phyloP scores from a whole-genome alignment of 2,329 filamentous ascomycete genomes.

The Monosporascus sp. region DNA sequence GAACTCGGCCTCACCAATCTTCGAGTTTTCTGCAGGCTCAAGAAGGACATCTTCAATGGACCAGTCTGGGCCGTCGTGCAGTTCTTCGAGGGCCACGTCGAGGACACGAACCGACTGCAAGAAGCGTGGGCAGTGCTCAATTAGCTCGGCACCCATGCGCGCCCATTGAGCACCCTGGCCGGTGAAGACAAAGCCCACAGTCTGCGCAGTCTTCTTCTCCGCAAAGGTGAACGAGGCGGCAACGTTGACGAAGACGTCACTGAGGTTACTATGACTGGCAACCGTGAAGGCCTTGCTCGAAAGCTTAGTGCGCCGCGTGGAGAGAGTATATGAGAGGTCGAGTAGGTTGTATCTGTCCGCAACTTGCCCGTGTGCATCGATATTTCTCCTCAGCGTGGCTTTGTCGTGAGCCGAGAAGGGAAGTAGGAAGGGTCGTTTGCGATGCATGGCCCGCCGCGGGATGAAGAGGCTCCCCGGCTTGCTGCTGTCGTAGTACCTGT shows the following conservation, averaged over 20 bases:
- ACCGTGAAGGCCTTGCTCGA: constrained; percentile 2
- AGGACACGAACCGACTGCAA: constrained; percentile 5
- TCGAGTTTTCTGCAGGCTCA: too few relatives aligned
- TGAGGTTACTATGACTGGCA: neutral
- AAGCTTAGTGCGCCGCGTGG: constrained; percentile 6
- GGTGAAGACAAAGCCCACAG: constrained; percentile 16
- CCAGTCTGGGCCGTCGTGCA: constrained; percentile 10
- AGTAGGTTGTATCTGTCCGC: constrained; percentile 8
- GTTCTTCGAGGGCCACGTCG: constrained; percentile 9
- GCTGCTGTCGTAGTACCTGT: too few relatives aligned
- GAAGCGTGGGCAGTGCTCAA: constrained; percentile 7
- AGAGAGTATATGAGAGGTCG: constrained; percentile 16
- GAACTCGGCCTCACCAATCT: too few relatives aligned
- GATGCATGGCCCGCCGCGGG: too few relatives aligned
- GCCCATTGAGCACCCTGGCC: constrained; percentile 25
- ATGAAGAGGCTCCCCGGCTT: too few relatives aligned
- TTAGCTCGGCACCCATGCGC: constrained; percentile 1
- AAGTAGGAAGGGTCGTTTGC: constrained; percentile 9
- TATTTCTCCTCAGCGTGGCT: constrained; percentile 7
- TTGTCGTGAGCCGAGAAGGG: constrained; percentile 18
- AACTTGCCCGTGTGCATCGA: constrained; percentile 1
- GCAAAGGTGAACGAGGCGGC: neutral
- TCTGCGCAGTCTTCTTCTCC: neutral
- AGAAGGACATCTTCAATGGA: neutral
- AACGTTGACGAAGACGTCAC: constrained; percentile 8